A percentile compares a stretch with the other conserved stretches of the same genome.
phyloP scores from a whole-genome alignment of 1,284 basidiomycete species.

The Leucoagaricus sp. region DNA sequence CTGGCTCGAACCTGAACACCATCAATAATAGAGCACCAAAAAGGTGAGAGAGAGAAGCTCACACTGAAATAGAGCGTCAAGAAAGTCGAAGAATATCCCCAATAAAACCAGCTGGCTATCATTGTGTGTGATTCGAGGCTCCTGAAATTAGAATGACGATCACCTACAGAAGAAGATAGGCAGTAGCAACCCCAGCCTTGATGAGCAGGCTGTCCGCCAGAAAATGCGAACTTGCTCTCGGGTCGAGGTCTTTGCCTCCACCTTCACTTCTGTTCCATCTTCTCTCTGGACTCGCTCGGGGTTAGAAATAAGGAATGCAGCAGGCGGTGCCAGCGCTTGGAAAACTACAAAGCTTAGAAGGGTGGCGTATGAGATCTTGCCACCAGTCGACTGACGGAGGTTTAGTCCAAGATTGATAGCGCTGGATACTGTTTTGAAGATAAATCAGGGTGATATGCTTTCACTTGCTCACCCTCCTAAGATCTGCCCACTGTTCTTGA shows the following conservation, averaged over 20 bases:
- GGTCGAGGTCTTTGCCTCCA: constrained; percentile 20
- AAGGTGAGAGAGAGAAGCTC: not conserved
- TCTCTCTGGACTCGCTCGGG: constrained; percentile 22
- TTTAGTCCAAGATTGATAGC: constrained; percentile 23
- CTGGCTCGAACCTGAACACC: constrained; percentile 19
- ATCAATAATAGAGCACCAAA: not conserved
- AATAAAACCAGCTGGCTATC: constrained; percentile 24
- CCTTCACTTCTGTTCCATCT: constrained; percentile 21
- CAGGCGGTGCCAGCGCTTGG: constrained; percentile 19
- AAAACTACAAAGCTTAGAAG: constrained; percentile 20
- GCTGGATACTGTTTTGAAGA: not conserved
- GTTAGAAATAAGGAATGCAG: constrained; percentile 21
- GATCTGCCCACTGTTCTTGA: constrained; percentile 24
- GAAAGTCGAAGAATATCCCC: constrained; percentile 23
- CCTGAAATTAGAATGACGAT: not conserved
- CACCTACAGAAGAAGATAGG: constrained; percentile 2
- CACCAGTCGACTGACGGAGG: constrained; percentile 19
- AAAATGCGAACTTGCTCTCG: constrained; percentile 19
- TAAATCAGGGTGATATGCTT: too few relatives aligned
- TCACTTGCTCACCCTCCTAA: constrained; percentile 24
- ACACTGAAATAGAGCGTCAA: constrained; percentile 24
- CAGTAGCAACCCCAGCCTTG: not conserved
- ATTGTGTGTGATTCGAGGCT: not conserved
- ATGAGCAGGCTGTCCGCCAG: not conserved
- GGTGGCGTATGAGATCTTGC: constrained; percentile 23